Conservation (phyloP, 2,329 filamentous ascomycete species). For the Aureobasidium sp. region DNA sequence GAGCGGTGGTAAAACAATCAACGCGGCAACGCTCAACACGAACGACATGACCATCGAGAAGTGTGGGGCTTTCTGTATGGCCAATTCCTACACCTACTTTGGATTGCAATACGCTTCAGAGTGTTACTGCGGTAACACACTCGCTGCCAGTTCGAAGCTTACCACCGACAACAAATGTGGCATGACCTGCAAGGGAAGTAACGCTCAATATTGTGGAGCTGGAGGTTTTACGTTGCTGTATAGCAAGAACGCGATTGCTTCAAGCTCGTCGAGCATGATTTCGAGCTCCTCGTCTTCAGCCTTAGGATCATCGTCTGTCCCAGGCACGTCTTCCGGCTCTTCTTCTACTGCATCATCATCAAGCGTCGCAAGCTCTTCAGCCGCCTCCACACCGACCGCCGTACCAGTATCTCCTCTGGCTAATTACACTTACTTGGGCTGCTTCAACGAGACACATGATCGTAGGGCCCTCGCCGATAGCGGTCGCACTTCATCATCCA, state of each 20-base stretch:
- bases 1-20: conserved; percentile 28
- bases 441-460: conserved; percentile 35
- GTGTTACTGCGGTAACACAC: conserved; percentile 37
- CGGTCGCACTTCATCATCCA: conserved; percentile 29
- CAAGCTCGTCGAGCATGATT: background rate
- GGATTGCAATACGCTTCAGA: conserved; percentile 42
- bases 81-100: conserved; percentile 38
- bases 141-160: conserved; percentile 24
- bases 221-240: conserved; percentile 23
- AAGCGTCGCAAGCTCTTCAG: background rate
- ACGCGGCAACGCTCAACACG: conserved; percentile 27
- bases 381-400: conserved; percentile 20
- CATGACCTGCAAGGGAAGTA: conserved; percentile 34
- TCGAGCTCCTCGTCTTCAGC: too few relatives aligned
- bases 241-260: background rate
- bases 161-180: conserved; percentile 29
- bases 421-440: conserved; percentile 30
- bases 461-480: conserved; percentile 31
- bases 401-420: background rate
- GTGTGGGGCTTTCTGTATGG: conserved; percentile 38
- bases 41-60: conserved; percentile 43
- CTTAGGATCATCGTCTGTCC: background rate
- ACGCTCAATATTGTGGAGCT: conserved; percentile 31
- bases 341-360: background rate
- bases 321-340: background rate